Evolutionary conservation across 164 flowering plant genomes (phyloP), one percentile per base, ranked within the genome.

Genomic region (Santalum album): DNA sequence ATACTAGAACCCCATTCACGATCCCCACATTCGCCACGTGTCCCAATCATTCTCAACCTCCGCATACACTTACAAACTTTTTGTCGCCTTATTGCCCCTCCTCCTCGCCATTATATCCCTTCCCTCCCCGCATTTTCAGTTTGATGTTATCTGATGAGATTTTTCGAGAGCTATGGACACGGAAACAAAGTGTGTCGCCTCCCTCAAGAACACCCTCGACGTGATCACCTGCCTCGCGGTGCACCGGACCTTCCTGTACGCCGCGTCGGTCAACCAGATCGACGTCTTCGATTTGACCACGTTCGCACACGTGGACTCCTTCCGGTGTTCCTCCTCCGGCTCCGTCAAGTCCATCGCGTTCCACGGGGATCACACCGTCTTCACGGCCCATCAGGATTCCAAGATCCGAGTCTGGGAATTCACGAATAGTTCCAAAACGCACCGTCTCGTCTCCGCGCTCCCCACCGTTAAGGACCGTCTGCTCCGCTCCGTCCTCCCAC

Each of bases 361-460:
- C 7, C 5, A 3, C 63, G 59, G 54, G 12, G 51, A 55, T 59
- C 84, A 81, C 0, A 73, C 57, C 9, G 49, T 87, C 64, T 65
- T 85, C 64, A 80, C 95, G 0, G 82, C 96, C 34, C 96, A 87
- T 56, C 96, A 90, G 53, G 90, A 90, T 54, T 63, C 74, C 29
- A 82, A 77, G 60, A 83, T 87, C 64, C 77, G 90, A 1, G 85
- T 75, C 15, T 87, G 98, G 98, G 42, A 67, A 25, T 6, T 15
- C 16, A 54, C 35, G 0, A 74, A 71, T 11, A 48, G 54, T n/a
- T n/a, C n/a, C n/a, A n/a, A n/a, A n/a, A n/a, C n/a, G 38, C 91
- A 83, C 67, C 68, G 67, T 6, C 64, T 71, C 12, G 24, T 79
- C 3, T 63, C 83, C 12, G 58, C 84, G 12, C 84, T 91, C 25